A percentile compares a stretch with the other conserved stretches of the same genome.
Conservation (phyloP, 441 rosid species). For the Euphorbia corollata region DNA sequence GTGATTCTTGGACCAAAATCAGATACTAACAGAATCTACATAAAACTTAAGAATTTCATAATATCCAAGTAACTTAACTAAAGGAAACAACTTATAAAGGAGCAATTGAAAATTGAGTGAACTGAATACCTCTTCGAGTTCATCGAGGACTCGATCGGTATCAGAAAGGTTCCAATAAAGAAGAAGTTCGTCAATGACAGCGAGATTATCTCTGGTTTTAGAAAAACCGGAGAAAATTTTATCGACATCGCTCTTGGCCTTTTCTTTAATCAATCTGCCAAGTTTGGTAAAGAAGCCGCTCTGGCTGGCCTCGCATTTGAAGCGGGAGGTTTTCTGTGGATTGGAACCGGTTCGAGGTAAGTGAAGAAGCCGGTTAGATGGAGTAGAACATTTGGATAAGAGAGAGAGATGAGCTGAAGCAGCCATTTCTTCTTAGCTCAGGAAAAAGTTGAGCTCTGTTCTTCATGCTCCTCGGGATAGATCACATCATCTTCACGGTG, state of each 20-base stretch:
- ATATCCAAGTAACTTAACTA: not conserved
- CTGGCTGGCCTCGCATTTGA: constrained; percentile 61
- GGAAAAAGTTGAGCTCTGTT: not conserved
- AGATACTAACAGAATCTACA: constrained; percentile 42
- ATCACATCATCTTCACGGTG: constrained; percentile 3
- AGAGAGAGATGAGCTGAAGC: constrained; percentile 45
- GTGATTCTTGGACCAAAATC: constrained; percentile 93
- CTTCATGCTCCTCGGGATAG: not conserved
- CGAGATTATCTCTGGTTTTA: constrained; percentile 82
- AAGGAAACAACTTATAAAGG: too few relatives aligned
- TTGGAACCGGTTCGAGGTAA: constrained; percentile 15
- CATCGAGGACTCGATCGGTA: constrained; percentile 90
- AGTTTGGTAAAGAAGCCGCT: constrained; percentile 84
- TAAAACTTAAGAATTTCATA: not conserved
- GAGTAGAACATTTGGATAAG: constrained; percentile 30
- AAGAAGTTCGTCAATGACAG: constrained; percentile 81
- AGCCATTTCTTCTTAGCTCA: constrained; percentile 29
- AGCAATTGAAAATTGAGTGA: constrained; percentile 4
- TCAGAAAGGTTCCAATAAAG: constrained; percentile 92
- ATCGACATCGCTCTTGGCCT: constrained; percentile 86
- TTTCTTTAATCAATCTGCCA: constrained; percentile 82
- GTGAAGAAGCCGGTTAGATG: constrained; percentile 16
- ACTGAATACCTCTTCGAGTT: constrained; percentile 67
- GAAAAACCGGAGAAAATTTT: constrained; percentile 85
- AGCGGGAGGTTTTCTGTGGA: constrained; percentile 23